These are phyloP conservation scores for Blepharisma japonicum DNA, from an alignment of 73 alveolate genomes.

Conservation along the genomic window DNA sequence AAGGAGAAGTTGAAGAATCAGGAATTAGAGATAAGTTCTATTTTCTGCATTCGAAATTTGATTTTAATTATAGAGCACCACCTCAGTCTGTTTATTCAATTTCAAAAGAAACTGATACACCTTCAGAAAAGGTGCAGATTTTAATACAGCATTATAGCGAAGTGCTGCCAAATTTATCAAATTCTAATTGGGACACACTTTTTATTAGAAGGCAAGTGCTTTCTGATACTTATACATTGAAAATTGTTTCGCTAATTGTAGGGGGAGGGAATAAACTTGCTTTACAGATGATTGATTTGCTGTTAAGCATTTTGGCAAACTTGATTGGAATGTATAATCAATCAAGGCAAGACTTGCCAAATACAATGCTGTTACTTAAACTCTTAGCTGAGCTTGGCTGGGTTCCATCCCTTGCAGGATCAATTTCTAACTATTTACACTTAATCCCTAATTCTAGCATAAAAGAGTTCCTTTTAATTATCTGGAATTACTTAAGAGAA, in stretches of 20 bases:
- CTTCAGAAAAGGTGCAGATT: constrained; percentile 7
- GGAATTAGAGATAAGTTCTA: constrained; percentile 21
- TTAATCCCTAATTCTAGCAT: not conserved
- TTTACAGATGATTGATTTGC: constrained; percentile 11
- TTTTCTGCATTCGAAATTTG: constrained; percentile 15
- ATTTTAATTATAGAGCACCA: constrained; percentile 7
- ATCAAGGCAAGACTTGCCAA: not conserved
- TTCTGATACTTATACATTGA: not conserved
- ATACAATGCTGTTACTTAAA: not conserved
- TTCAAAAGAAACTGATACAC: not conserved
- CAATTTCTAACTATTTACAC: constrained; percentile 7
- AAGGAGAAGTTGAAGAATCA: constrained; percentile 29
- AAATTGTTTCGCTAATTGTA: not conserved
- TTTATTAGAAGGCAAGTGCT: not conserved
- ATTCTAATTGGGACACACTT: constrained; percentile 22
- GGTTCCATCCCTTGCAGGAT: not conserved
- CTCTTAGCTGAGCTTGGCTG: not conserved
- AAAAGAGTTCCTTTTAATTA: constrained; percentile 8
- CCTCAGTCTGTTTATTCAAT: constrained; percentile 21
- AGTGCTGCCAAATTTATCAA: constrained; percentile 1
- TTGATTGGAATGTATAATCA: constrained; percentile 14
- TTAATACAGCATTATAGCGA: not conserved
- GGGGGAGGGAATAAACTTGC: not conserved
- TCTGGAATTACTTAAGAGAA: constrained; percentile 15
- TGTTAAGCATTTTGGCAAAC: not conserved